Percentiles rank a stretch among this genome's conserved stretches.
Evolutionary conservation across 2,329 filamentous ascomycete genomes (phyloP).

Genomic region (Calonectria multiphialidica): DNA sequence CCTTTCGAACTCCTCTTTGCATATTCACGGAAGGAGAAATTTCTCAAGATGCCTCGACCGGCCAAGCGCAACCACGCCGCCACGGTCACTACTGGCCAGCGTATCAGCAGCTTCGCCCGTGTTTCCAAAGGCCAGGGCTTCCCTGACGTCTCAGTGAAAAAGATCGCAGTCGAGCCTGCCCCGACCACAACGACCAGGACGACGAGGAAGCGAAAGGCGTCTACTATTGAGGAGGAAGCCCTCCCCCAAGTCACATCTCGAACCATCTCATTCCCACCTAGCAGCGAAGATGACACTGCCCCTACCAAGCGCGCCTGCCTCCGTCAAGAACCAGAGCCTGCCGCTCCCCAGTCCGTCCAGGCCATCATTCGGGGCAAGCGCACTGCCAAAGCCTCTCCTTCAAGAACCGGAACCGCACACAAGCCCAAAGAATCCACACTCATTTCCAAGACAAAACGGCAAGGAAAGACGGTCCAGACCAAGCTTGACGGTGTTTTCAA

Average conservation of each 20-base stretch:
- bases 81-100: conserved; percentile 33
- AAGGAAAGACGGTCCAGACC: conserved; percentile 46
- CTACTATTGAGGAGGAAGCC: conserved; percentile 41
- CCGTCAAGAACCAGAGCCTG: conserved; percentile 35
- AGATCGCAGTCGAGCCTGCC: conserved; percentile 44
- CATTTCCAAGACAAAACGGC: conserved; percentile 45
- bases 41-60: conserved; percentile 41
- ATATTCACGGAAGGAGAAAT: conserved; percentile 3
- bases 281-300: conserved; percentile 46
- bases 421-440: conserved; percentile 48
- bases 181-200: conserved; percentile 17
- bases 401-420: conserved; percentile 45
- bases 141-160: conserved; percentile 48
- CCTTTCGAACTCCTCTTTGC: conserved; percentile 11
- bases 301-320: conserved; percentile 45
- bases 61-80: conserved; percentile 39
- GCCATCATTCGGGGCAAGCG: conserved; percentile 46
- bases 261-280: conserved; percentile 49
- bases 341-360: conserved; percentile 15
- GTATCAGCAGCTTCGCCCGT: conserved; percentile 60
- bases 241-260: conserved; percentile 39
- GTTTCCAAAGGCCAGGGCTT: conserved; percentile 57
- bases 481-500: conserved; percentile 56
- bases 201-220: conserved; percentile 55
- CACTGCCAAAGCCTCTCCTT: conserved; percentile 44